Evolutionary conservation across 225 moss, liverwort and hornwort species (phyloP).

Genomic region (Rhytidiadelphus loreus): DNA sequence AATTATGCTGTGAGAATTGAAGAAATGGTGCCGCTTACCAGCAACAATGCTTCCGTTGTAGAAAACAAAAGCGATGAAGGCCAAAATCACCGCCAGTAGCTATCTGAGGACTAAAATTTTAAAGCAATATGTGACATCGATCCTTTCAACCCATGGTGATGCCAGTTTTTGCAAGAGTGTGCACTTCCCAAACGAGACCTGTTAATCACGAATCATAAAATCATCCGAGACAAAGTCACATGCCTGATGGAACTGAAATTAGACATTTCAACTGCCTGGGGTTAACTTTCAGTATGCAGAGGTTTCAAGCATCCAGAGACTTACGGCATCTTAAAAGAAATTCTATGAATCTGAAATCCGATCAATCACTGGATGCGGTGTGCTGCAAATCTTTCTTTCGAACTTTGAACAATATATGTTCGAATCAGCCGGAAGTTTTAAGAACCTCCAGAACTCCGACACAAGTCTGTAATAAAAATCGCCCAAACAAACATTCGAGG

Average conservation of each 20-base stretch:
- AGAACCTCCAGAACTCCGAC: too few species aligned
- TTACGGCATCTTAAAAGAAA: not conserved
- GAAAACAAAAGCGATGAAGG: conserved; percentile 61
- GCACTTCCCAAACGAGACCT: conserved; percentile 42
- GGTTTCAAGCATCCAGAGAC: not conserved
- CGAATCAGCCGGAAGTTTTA: too few species aligned
- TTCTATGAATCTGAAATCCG: too few species aligned
- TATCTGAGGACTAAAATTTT: conserved; percentile 72
- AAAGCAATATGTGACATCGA: conserved; percentile 30
- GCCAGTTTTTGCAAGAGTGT: conserved; percentile 19
- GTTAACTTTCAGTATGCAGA: not conserved
- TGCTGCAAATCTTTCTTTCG: too few species aligned
- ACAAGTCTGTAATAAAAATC: too few species aligned
- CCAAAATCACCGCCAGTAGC: conserved; percentile 40
- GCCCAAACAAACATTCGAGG: too few species aligned
- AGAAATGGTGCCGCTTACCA: conserved; percentile 33
- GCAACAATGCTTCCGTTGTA: conserved; percentile 78
- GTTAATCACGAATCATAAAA: not conserved
- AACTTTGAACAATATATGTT: too few species aligned
- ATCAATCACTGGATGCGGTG: too few species aligned
- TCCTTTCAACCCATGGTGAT: conserved; percentile 40
- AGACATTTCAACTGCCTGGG: not conserved
- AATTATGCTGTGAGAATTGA: not conserved
- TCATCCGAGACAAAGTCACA: not conserved
- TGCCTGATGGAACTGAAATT: not conserved